Conservation (phyloP, 495 filamentous ascomycete genomes). For the Penicillium maclennaniae region DNA sequence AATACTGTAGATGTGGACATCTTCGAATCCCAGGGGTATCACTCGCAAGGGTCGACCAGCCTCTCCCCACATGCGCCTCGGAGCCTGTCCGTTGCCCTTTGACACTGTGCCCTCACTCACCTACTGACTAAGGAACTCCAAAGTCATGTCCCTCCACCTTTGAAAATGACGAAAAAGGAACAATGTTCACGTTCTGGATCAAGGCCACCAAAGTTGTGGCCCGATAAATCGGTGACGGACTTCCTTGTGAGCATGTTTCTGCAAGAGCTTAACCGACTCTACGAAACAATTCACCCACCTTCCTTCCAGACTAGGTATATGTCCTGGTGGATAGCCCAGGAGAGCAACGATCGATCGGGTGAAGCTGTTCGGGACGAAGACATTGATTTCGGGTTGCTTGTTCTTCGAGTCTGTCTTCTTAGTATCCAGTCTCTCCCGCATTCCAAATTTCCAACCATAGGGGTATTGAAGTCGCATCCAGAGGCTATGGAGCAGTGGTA, state of each 20-base stretch:
- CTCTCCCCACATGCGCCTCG: not conserved
- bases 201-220: constrained; percentile 8
- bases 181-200: not conserved
- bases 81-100: constrained; percentile 4
- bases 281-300: constrained; percentile 10
- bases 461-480: constrained; percentile 3
- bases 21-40: constrained; percentile 6
- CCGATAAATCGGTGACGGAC: constrained; percentile 11
- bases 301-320: constrained; percentile 15
- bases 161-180: not conserved
- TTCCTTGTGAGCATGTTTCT: constrained; percentile 19
- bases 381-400: constrained; percentile 16
- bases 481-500: constrained; percentile 12
- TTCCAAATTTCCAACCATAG: constrained; percentile 12
- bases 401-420: constrained; percentile 19
- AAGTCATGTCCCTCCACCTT: not conserved
- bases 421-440: constrained; percentile 17
- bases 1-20: not conserved
- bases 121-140: not conserved
- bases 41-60: not conserved
- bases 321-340: constrained; percentile 13
- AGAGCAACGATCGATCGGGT: constrained; percentile 2
- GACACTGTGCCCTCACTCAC: not conserved
- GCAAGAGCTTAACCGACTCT: constrained; percentile 13
- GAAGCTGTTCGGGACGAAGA: constrained; percentile 8